Percentiles rank a stretch among this genome's conserved stretches.
Conservation (phyloP, 169 alveolate genomes). For the Cystoisospora suis region DNA sequence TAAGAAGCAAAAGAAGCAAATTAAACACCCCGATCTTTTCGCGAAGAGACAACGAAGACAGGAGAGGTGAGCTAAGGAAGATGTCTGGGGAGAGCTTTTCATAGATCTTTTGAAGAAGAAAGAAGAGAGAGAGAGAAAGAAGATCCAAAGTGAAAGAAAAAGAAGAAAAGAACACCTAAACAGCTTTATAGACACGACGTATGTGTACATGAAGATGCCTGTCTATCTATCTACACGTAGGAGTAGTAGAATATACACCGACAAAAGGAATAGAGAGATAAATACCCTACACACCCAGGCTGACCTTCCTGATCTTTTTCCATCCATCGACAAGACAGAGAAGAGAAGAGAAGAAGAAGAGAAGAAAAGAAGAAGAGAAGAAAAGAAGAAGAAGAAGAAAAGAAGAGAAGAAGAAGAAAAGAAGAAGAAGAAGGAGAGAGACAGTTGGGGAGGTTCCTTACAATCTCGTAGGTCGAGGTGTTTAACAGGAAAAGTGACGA, state of each 20-base stretch:
- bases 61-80: too few species aligned
- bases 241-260: neutral
- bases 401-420: neutral
- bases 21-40: too few species aligned
- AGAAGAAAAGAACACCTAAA: too few species aligned
- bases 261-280: too few species aligned
- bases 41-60: too few species aligned
- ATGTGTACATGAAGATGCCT: conserved; percentile 1
- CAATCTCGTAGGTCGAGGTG: conserved; percentile 88
- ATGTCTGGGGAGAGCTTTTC: too few species aligned
- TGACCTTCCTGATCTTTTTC: neutral
- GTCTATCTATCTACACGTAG: neutral
- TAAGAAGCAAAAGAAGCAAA: too few species aligned
- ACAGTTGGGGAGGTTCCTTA: conserved; percentile 58
- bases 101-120: too few species aligned
- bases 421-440: neutral
- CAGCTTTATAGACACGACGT: too few species aligned
- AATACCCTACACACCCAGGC: neutral
- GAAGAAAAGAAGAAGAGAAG: neutral
- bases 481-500: conserved; percentile 96
- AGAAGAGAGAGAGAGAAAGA: too few species aligned
- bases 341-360: neutral
- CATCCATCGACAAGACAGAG: neutral
- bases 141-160: too few species aligned
- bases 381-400: neutral